phyloP scores from a whole-genome alignment of 495 filamentous ascomycete genomes.

The Hypoxylon rickii region DNA sequence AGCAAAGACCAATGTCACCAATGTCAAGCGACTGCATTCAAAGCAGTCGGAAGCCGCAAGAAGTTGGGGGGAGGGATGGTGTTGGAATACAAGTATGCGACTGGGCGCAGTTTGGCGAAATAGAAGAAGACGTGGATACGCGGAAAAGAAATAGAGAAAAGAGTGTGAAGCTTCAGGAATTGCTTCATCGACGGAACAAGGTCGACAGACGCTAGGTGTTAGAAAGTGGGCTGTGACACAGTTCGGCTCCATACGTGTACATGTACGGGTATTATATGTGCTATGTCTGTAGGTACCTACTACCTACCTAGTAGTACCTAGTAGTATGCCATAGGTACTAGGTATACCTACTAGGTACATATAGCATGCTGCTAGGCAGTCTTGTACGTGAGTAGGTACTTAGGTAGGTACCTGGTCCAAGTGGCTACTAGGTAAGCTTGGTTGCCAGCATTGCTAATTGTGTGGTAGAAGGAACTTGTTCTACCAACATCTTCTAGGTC shows the following conservation, averaged over 20 bases:
- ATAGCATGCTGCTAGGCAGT: no score
- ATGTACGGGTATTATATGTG: no score
- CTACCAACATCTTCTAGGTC: no score
- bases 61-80: no score
- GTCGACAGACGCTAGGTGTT: slow-evolving; percentile 15
- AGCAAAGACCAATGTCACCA: slow-evolving; percentile 6
- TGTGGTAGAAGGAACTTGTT: no score
- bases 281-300: not conserved
- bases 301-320: no score
- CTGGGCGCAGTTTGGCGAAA: slow-evolving; percentile 17
- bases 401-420: no score
- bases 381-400: no score
- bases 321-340: no score
- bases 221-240: slow-evolving; percentile 34
- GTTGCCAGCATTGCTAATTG: no score
- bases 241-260: slow-evolving; percentile 27
- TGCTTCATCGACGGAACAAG: slow-evolving; percentile 30
- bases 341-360: no score
- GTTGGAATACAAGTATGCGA: slow-evolving; percentile 6
- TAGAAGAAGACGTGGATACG: slow-evolving; percentile 1
- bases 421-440: no score
- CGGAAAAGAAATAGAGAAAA: slow-evolving; percentile 8
- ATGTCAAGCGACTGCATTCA: slow-evolving; percentile 6
- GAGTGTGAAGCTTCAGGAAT: slow-evolving; percentile 30
- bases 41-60: slow-evolving; percentile 7